Conservation (phyloP, 78 protist species). For the Cyanophora paradoxa region DNA sequence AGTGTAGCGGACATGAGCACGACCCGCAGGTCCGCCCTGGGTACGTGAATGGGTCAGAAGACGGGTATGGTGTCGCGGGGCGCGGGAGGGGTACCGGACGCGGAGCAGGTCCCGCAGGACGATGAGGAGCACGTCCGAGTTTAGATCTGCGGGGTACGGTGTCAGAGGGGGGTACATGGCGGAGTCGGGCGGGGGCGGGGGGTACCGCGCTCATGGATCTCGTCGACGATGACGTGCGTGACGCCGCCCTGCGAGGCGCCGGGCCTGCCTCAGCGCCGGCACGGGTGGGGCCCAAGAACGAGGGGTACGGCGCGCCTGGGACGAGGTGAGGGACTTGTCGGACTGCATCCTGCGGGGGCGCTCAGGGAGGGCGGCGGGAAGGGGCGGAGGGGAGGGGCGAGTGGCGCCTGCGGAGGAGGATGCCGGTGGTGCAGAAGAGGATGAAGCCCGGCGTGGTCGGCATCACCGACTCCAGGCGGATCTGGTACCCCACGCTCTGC, state of each 20-base stretch:
- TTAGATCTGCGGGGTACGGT: too few relatives aligned
- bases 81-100: too few relatives aligned
- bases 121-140: conserved; percentile 33
- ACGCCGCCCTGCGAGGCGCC: background rate
- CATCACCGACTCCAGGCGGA: conserved; percentile 47
- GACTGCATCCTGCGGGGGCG: background rate
- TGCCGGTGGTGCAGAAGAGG: conserved; percentile 78
- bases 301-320: background rate
- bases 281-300: background rate
- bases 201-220: conserved; percentile 55
- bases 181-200: too few relatives aligned
- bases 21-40: conserved; percentile 18
- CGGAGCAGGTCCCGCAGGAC: conserved; percentile 11
- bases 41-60: too few relatives aligned
- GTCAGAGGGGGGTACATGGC: too few relatives aligned
- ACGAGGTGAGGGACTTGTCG: background rate
- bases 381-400: background rate
- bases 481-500: conserved; percentile 58
- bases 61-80: too few relatives aligned
- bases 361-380: background rate
- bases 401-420: conserved; percentile 46
- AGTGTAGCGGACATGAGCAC: conserved; percentile 44
- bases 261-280: too few relatives aligned
- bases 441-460: conserved; percentile 8
- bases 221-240: conserved; percentile 42